A percentile compares a stretch with the other conserved stretches of the same genome.
Conservation (phyloP, 108 stramenopile genomes). For the Fistulifera pelliculosa region DNA sequence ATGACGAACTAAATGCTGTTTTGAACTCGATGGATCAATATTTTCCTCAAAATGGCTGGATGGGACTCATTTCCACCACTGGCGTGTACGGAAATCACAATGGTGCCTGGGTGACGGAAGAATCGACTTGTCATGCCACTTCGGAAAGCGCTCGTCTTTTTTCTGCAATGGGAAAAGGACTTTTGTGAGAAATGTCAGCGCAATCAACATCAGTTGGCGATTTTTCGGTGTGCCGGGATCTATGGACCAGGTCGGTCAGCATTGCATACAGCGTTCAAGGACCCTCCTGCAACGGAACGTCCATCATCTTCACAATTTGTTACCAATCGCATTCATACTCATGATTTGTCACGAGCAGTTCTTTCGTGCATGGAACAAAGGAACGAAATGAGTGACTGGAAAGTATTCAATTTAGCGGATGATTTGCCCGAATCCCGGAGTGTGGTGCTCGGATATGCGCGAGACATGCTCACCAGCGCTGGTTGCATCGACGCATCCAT, state of each 20-base stretch:
- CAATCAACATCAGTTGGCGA: slow-evolving; percentile 7
- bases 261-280: slow-evolving; percentile 45
- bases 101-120: slow-evolving; percentile 56
- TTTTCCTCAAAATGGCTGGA: slow-evolving; percentile 19
- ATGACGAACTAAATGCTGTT: slow-evolving; percentile 1
- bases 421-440: slow-evolving; percentile 43
- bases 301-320: slow-evolving; percentile 7
- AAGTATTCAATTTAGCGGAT: slow-evolving; percentile 60
- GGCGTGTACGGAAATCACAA: slow-evolving; percentile 81
- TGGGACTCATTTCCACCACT: slow-evolving; percentile 62
- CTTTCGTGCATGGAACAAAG: slow-evolving; percentile 24
- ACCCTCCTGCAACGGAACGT: neutral
- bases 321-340: slow-evolving; percentile 59
- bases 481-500: neutral
- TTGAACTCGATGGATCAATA: slow-evolving; percentile 3
- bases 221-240: slow-evolving; percentile 74
- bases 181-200: no score
- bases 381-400: neutral
- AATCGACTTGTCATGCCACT: slow-evolving; percentile 26
- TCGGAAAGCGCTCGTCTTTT: neutral
- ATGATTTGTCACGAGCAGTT: slow-evolving; percentile 48
- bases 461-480: slow-evolving; percentile 17
- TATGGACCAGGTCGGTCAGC: slow-evolving; percentile 59
- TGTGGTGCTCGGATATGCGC: slow-evolving; percentile 36
- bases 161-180: no score